phyloP scores from a whole-genome alignment of 495 filamentous ascomycete genomes.

The Penicillium coprophilum region DNA sequence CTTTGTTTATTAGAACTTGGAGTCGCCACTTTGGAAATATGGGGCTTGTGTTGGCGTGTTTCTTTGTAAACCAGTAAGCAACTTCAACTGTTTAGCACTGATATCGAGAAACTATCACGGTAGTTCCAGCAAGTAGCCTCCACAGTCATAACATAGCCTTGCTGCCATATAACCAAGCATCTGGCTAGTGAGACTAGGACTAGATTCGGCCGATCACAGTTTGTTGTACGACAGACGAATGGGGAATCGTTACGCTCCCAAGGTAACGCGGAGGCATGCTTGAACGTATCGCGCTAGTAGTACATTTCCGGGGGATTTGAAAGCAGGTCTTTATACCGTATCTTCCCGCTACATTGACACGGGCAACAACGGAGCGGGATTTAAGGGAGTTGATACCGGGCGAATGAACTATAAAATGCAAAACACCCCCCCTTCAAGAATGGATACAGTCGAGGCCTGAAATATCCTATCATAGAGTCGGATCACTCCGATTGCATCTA shows the following conservation, averaged over 20 bases:
- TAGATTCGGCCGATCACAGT: slow-evolving; percentile 4
- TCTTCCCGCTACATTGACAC: neutral
- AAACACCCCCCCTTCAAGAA: neutral
- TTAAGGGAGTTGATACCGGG: neutral
- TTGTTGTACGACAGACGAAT: slow-evolving; percentile 21
- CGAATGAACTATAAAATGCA: neutral
- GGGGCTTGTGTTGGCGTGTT: slow-evolving; percentile 1
- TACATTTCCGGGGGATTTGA: slow-evolving; percentile 22
- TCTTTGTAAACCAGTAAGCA: slow-evolving; percentile 5
- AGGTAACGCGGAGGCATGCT: slow-evolving; percentile 15
- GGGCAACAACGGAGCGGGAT: neutral
- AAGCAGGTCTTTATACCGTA: neutral
- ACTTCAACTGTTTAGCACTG: neutral
- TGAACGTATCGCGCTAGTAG: slow-evolving; percentile 10
- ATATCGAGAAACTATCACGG: neutral
- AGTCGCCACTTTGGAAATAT: neutral
- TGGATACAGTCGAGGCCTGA: neutral
- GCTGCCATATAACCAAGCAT: neutral
- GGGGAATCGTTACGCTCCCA: slow-evolving; percentile 8
- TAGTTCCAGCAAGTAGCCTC: neutral
- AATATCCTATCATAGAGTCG: neutral
- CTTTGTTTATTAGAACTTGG: neutral
- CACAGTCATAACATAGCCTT: neutral
- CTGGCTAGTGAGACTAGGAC: neutral
- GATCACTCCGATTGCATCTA: neutral